Conservation (phyloP, 345 rosid genomes). For the Geranium rotundifolium region DNA sequence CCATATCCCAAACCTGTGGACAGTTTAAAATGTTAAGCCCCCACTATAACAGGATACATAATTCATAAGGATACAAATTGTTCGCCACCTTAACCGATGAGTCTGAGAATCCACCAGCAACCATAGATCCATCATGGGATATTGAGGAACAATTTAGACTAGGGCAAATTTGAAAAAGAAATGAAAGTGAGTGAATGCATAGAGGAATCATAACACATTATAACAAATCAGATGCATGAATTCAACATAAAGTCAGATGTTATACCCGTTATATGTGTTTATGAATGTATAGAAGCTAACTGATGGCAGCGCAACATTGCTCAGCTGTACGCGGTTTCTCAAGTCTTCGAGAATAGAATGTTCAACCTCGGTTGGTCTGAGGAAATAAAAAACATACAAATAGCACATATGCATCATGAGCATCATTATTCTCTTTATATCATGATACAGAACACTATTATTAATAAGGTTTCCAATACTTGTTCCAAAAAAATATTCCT, state of each 20-base stretch:
- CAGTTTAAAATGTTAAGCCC: slow-evolving; percentile 14
- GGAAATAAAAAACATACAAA: not conserved
- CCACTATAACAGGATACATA: slow-evolving; percentile 1
- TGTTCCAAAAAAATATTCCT: too few relatives aligned
- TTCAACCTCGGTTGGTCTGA: slow-evolving; percentile 78
- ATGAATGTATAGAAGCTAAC: slow-evolving; percentile 89
- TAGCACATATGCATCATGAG: slow-evolving; percentile 3
- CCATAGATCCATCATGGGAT: slow-evolving; percentile 96
- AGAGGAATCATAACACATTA: not conserved
- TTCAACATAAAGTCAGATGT: not conserved
- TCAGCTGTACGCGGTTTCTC: slow-evolving; percentile 88
- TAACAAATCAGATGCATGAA: not conserved
- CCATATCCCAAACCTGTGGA: slow-evolving; percentile 95
- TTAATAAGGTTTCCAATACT: not conserved
- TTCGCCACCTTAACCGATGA: slow-evolving; percentile 71
- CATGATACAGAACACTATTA: not conserved
- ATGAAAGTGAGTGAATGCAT: not conserved
- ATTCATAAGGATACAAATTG: slow-evolving; percentile 2
- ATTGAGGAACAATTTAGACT: slow-evolving; percentile 85
- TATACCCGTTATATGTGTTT: slow-evolving; percentile 83
- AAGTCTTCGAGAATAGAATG: slow-evolving; percentile 90
- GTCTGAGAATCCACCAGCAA: slow-evolving; percentile 95
- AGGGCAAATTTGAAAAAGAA: slow-evolving; percentile 6
- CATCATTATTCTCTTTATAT: slow-evolving; percentile 3
- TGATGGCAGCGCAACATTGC: slow-evolving; percentile 69